A percentile compares a stretch with the other conserved stretches of the same genome.
Evolutionary conservation across 176 grass and related monocot genomes (phyloP).

Genomic region (Olyra latifolia): DNA sequence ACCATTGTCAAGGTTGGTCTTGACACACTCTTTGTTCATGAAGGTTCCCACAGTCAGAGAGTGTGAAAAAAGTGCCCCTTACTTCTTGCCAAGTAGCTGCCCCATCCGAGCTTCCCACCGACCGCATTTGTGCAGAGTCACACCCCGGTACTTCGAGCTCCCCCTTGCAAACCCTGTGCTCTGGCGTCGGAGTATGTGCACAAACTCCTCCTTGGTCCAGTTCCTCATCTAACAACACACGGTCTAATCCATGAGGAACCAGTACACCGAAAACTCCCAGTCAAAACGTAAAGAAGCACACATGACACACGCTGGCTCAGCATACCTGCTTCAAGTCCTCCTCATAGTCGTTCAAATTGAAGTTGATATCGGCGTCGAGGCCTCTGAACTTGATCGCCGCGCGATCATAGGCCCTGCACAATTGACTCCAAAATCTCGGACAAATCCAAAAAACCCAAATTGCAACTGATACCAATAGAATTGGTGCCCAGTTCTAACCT

Average conservation of each 20-base stretch:
- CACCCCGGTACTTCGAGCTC: constrained; percentile 80
- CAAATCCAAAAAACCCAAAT: not conserved
- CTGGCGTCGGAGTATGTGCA: constrained; percentile 80
- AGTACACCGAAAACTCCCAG: not conserved
- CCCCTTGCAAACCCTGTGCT: constrained; percentile 82
- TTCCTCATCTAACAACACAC: constrained; percentile 62
- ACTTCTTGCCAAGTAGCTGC: constrained; percentile 94
- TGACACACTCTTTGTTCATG: not conserved
- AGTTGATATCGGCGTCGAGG: constrained; percentile 79
- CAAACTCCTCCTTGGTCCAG: constrained; percentile 85
- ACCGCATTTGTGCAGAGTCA: constrained; percentile 84
- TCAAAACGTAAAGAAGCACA: not conserved
- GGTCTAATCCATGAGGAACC: not conserved
- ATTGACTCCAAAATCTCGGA: not conserved
- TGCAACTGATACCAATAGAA: not conserved
- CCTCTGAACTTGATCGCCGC: constrained; percentile 94
- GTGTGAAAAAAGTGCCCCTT: constrained; percentile 25
- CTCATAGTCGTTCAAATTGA: constrained; percentile 77
- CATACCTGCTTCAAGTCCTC: constrained; percentile 76
- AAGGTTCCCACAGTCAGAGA: not conserved
- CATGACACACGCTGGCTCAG: not conserved
- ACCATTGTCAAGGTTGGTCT: not conserved
- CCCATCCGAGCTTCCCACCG: constrained; percentile 91
- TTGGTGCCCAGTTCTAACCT: constrained; percentile 39
- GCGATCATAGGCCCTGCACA: constrained; percentile 75